phyloP scores from a whole-genome alignment of 306 rosid species.

The Dicorynia guianensis region DNA sequence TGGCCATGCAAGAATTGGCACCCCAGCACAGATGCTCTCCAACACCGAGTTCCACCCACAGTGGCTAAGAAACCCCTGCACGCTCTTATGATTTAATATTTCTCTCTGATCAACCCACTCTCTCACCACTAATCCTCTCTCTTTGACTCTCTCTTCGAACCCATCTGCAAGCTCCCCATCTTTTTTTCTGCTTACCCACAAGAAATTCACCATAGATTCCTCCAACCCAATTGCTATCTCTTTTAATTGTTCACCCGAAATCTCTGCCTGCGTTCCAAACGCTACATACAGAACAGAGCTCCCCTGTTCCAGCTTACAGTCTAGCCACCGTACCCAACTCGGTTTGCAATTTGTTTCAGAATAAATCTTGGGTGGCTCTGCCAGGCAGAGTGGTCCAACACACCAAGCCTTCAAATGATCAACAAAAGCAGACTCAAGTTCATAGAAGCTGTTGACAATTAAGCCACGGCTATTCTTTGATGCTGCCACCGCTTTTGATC shows the following conservation, averaged over 20 bases:
- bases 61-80: conserved; percentile 62
- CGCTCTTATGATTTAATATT: conserved; percentile 49
- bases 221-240: conserved; percentile 58
- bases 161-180: conserved; percentile 11
- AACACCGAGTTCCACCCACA: conserved; percentile 67
- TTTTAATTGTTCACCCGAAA: conserved; percentile 37
- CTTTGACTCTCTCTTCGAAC: conserved; percentile 51
- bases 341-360: neutral
- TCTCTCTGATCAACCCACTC: conserved; percentile 62
- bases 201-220: conserved; percentile 45
- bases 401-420: conserved; percentile 41
- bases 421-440: conserved; percentile 46
- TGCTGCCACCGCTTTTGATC: neutral
- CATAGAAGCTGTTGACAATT: conserved; percentile 50
- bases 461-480: conserved; percentile 32
- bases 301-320: conserved; percentile 27
- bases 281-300: conserved; percentile 51
- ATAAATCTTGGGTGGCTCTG: neutral
- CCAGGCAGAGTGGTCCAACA: conserved; percentile 54
- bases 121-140: conserved; percentile 52
- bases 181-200: conserved; percentile 51
- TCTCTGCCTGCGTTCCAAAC: conserved; percentile 57
- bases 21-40: conserved; percentile 58
- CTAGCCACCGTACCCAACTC: conserved; percentile 49
- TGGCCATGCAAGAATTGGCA: conserved; percentile 61